Evolutionary conservation across 257 asterid genomes (phyloP).

Genomic region (Solanum megistacrolobum): DNA sequence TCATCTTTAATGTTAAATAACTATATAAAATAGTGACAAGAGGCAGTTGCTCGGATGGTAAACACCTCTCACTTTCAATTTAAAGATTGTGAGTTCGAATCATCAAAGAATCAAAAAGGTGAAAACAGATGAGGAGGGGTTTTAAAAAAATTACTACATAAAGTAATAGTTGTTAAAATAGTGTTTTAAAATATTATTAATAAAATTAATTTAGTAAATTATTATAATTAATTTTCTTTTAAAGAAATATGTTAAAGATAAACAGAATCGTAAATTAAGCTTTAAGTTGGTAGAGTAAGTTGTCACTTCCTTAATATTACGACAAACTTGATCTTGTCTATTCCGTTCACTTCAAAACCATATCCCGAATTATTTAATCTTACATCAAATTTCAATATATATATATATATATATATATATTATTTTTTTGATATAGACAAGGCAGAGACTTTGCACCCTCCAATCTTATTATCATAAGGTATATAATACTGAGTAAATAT

Average conservation of each 20-base stretch:
- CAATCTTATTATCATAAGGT: background rate
- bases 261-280: background rate
- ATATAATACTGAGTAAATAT: background rate
- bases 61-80: too few relatives aligned
- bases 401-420: too few relatives aligned
- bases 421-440: background rate
- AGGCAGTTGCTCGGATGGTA: background rate
- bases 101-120: too few relatives aligned
- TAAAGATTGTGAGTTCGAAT: too few relatives aligned
- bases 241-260: too few relatives aligned
- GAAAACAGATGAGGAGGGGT: background rate
- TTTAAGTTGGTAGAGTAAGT: background rate
- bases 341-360: background rate
- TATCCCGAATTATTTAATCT: background rate
- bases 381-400: too few relatives aligned
- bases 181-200: too few relatives aligned
- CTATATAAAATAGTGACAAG: too few relatives aligned
- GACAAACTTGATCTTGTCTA: background rate
- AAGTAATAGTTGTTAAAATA: background rate
- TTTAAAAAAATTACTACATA: background rate
- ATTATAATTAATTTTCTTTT: too few relatives aligned
- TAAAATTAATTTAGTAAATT: too few relatives aligned
- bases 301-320: background rate
- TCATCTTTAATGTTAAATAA: background rate
- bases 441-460: background rate